Evolutionary conservation across 2,329 filamentous ascomycete species (phyloP).

Genomic region (Anthostomella pinea): DNA sequence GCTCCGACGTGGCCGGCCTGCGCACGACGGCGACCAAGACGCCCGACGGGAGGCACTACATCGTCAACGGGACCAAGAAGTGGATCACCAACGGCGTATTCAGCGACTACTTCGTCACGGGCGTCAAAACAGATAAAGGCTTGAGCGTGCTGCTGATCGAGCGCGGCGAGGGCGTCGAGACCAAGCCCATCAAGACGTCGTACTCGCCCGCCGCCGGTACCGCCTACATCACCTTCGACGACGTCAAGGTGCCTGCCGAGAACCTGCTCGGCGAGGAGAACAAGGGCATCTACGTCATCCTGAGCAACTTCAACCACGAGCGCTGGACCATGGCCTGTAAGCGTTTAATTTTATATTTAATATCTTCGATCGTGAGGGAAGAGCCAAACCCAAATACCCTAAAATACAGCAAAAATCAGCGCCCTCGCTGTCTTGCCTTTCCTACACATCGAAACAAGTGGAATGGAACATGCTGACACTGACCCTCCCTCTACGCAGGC

Average conservation of each 20-base stretch:
- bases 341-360: too few species aligned
- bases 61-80: slow-evolving; percentile 74
- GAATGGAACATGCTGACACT: too few species aligned
- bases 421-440: slow-evolving; percentile 9
- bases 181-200: slow-evolving; percentile 73
- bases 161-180: slow-evolving; percentile 71
- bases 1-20: slow-evolving; percentile 76
- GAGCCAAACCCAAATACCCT: too few species aligned
- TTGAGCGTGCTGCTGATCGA: slow-evolving; percentile 75
- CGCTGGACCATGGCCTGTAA: slow-evolving; percentile 71
- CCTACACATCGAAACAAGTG: too few species aligned
- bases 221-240: slow-evolving; percentile 77
- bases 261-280: slow-evolving; percentile 79
- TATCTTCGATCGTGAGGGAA: too few species aligned
- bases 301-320: slow-evolving; percentile 88
- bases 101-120: slow-evolving; percentile 79
- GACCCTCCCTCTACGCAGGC: too few species aligned
- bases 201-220: slow-evolving; percentile 80
- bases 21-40: slow-evolving; percentile 77
- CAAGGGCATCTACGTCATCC: slow-evolving; percentile 80
- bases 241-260: slow-evolving; percentile 78
- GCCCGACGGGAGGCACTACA: slow-evolving; percentile 69
- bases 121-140: slow-evolving; percentile 75
- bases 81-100: slow-evolving; percentile 84
- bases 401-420: too few species aligned